Percentiles rank a stretch among this genome's conserved stretches.
These are phyloP conservation scores for Phytophthora litchii DNA, from an alignment of 352 stramenopile species.

Conservation along the genomic window DNA sequence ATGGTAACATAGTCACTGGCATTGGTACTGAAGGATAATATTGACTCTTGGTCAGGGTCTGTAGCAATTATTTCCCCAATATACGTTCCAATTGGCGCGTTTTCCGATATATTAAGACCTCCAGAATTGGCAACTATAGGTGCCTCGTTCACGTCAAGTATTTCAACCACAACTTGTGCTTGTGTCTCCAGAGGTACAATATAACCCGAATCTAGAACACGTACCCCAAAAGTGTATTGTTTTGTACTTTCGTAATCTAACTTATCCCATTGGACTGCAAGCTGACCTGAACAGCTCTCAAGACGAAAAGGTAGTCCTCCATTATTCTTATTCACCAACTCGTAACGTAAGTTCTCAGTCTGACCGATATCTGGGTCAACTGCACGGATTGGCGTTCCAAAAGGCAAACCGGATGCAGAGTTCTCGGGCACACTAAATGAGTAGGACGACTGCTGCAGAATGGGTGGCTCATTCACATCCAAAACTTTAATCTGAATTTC, in stretches of 20 bases:
- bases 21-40: slow-evolving; percentile 44
- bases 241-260: slow-evolving; percentile 56
- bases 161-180: slow-evolving; percentile 34
- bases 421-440: slow-evolving; percentile 53
- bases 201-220: slow-evolving; percentile 50
- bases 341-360: slow-evolving; percentile 51
- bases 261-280: slow-evolving; percentile 49
- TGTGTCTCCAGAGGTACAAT: slow-evolving; percentile 36
- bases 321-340: slow-evolving; percentile 45
- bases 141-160: slow-evolving; percentile 61
- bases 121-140: slow-evolving; percentile 40
- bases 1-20: slow-evolving; percentile 36
- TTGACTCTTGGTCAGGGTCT: slow-evolving; percentile 44
- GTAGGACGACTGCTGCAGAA: slow-evolving; percentile 47
- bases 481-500: slow-evolving; percentile 50
- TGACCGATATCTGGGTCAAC: slow-evolving; percentile 55
- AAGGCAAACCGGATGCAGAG: slow-evolving; percentile 29
- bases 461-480: slow-evolving; percentile 61
- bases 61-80: slow-evolving; percentile 46
- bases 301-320: slow-evolving; percentile 50
- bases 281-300: slow-evolving; percentile 57
- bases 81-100: slow-evolving; percentile 25
- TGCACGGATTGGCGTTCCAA: slow-evolving; percentile 57
- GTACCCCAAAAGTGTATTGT: slow-evolving; percentile 48
- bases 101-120: slow-evolving; percentile 46